Evolutionary conservation across 75 land plant species (phyloP).

Genomic region (Pinus tabuliformis): DNA sequence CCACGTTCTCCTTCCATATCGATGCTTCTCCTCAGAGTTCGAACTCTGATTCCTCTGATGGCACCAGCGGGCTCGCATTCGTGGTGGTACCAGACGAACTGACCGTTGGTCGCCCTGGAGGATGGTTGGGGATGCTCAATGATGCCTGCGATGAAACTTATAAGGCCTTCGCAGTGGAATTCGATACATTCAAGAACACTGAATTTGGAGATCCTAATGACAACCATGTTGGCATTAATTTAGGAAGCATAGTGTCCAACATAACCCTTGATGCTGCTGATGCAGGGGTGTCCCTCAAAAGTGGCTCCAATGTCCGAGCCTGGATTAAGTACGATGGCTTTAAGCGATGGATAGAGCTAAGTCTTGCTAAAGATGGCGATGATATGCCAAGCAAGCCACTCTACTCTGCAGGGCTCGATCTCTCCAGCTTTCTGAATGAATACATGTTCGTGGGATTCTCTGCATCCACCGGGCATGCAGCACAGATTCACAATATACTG

Average conservation of each 20-base stretch:
- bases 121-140: constrained; percentile 43
- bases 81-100: constrained; percentile 47
- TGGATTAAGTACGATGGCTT: constrained; percentile 43
- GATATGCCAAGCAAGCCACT: constrained; percentile 23
- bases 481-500: constrained; percentile 38
- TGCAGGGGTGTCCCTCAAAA: constrained; percentile 25
- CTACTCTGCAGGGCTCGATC: constrained; percentile 32
- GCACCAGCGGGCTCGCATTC: constrained; percentile 46
- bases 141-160: constrained; percentile 27
- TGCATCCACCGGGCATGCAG: constrained; percentile 41
- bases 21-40: not conserved
- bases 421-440: constrained; percentile 38
- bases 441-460: constrained; percentile 75
- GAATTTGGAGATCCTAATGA: constrained; percentile 48
- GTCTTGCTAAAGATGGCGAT: constrained; percentile 16
- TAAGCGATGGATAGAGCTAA: constrained; percentile 24
- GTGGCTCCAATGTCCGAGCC: constrained; percentile 37
- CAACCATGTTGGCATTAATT: constrained; percentile 57
- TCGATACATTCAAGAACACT: constrained; percentile 42
- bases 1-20: constrained; percentile 53
- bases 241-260: constrained; percentile 48
- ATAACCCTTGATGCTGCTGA: constrained; percentile 20
- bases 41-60: not conserved
- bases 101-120: constrained; percentile 48
- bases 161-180: constrained; percentile 40